A percentile compares a stretch with the other conserved stretches of the same genome.
Conservation (phyloP, 208 protist species). For the Leishmania gerbilli region DNA sequence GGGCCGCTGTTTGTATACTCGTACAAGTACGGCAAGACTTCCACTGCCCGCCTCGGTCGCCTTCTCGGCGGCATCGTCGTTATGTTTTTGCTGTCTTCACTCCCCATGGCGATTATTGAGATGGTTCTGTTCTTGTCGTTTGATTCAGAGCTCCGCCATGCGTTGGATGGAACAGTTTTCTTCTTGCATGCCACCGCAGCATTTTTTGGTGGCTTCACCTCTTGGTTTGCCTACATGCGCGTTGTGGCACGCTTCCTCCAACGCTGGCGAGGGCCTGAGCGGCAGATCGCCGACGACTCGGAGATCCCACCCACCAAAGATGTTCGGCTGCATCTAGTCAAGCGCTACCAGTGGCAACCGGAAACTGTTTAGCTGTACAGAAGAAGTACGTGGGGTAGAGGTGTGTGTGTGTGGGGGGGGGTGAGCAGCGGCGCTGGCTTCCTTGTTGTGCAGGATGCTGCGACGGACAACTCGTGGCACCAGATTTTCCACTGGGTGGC, state of each 20-base stretch:
- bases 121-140: constrained; percentile 36
- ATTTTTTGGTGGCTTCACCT: constrained; percentile 37
- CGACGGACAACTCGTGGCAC: not conserved
- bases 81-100: constrained; percentile 66
- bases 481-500: not conserved
- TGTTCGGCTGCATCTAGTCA: constrained; percentile 19
- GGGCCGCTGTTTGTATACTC: constrained; percentile 79
- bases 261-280: constrained; percentile 55
- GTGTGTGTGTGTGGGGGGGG: not conserved
- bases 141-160: constrained; percentile 20
- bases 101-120: constrained; percentile 67
- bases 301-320: constrained; percentile 28
- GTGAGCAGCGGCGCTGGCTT: constrained; percentile 1
- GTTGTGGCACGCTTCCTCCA: constrained; percentile 42
- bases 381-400: not conserved
- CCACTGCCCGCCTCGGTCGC: constrained; percentile 25
- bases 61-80: constrained; percentile 52
- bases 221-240: constrained; percentile 79
- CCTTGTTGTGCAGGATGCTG: not conserved
- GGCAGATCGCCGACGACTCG: constrained; percentile 53
- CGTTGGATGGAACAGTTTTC: constrained; percentile 60
- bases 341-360: constrained; percentile 15
- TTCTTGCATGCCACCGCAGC: constrained; percentile 47
- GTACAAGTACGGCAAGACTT: constrained; percentile 80
- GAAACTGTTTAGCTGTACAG: constrained; percentile 22